These are phyloP conservation scores for Azolla pinnata DNA, from an alignment of 75 land plant genomes.

Conservation along the genomic window DNA sequence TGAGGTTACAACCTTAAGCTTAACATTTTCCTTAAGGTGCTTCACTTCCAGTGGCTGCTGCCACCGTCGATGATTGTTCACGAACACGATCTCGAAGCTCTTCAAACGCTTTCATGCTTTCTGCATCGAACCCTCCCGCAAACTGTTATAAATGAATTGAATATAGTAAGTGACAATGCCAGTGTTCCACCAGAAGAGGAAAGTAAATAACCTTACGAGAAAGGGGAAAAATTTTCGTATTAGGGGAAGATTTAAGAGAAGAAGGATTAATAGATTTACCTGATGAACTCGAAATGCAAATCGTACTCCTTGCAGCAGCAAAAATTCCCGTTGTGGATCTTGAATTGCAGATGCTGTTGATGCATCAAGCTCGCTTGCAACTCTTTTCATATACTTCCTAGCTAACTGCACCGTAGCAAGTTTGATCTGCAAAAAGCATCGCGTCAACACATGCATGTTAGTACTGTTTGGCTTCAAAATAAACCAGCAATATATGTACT, in stretches of 20 bases:
- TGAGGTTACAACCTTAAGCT: no score
- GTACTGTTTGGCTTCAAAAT: no score
- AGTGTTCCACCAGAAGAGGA: no score
- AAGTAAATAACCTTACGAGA: no score
- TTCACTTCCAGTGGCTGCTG: no score
- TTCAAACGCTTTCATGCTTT: constrained; percentile 88
- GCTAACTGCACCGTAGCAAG: constrained; percentile 85
- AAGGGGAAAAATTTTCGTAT: no score
- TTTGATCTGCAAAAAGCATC: constrained; percentile 91
- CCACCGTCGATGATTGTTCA: no score
- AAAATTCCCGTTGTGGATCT: constrained; percentile 83
- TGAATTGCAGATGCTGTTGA: constrained; percentile 44
- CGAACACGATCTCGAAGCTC: constrained; percentile 58
- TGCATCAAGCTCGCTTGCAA: constrained; percentile 74
- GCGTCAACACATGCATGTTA: no score
- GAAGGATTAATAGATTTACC: constrained; percentile 26
- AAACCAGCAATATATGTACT: no score
- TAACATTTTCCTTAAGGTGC: no score
- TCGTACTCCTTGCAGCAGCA: constrained; percentile 86
- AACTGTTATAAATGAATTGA: constrained; percentile 37
- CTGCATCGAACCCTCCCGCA: constrained; percentile 95
- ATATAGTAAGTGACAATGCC: neutral
- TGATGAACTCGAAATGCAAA: constrained; percentile 98
- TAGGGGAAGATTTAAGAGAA: no score
- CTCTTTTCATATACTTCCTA: constrained; percentile 93